Evolutionary conservation across 371 early-diverging fungal species (phyloP).

Genomic region (Basidiobolus meristosporus): DNA sequence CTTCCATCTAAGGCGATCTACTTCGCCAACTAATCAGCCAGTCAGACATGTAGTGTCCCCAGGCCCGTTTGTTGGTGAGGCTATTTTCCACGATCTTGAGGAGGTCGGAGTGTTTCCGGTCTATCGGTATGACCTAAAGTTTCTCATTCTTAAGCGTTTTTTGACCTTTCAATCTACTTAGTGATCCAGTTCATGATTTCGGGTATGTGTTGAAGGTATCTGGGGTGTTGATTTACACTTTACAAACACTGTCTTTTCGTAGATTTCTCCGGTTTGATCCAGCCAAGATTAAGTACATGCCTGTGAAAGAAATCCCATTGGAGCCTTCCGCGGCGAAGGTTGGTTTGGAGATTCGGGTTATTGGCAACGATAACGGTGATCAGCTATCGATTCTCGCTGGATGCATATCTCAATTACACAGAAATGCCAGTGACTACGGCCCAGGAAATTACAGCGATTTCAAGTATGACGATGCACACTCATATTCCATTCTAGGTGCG

Average conservation of each 20-base stretch:
- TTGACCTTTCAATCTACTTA: too few species aligned
- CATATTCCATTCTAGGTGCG: too few species aligned
- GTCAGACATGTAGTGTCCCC: conserved; percentile 72
- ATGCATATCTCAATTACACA: conserved; percentile 49
- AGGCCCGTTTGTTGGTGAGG: conserved; percentile 66
- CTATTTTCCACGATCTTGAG: conserved; percentile 69
- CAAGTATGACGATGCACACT: too few species aligned
- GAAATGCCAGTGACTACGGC: conserved; percentile 49
- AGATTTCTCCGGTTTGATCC: conserved; percentile 65
- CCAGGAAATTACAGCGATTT: conserved; percentile 40
- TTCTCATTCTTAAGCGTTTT: too few species aligned
- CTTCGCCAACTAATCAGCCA: too few species aligned
- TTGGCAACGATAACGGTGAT: conserved; percentile 73
- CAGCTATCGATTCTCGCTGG: conserved; percentile 61
- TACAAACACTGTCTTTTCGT: not conserved
- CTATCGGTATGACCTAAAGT: too few species aligned
- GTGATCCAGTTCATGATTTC: conserved; percentile 82
- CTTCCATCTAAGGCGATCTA: too few species aligned
- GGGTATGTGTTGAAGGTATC: conserved; percentile 24
- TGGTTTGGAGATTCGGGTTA: conserved; percentile 61
- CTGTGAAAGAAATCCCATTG: conserved; percentile 36
- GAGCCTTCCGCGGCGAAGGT: conserved; percentile 51
- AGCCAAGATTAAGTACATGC: conserved; percentile 45
- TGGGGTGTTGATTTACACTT: not conserved
- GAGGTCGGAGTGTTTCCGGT: conserved; percentile 61